These are phyloP conservation scores for Acanthamoeba triangularis DNA, from an alignment of 208 protist species.

Conservation along the genomic window DNA sequence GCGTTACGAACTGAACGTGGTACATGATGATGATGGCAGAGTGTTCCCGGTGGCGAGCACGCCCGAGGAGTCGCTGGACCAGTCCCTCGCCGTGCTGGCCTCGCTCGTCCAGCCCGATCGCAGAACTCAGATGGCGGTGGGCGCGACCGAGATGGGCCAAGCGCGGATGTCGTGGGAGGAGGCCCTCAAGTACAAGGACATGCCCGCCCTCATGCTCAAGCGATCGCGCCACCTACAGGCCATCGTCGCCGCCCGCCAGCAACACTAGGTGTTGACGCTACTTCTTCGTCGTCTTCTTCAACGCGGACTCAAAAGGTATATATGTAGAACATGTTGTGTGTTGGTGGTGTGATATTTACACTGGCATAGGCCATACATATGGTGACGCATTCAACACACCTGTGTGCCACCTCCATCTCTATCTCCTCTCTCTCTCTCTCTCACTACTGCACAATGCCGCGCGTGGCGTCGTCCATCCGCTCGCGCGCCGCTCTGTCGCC, in stretches of 20 bases:
- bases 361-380: not conserved
- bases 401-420: not conserved
- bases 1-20: not conserved
- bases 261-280: not conserved
- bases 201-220: slow-evolving; percentile 14
- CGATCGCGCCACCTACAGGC: slow-evolving; percentile 23
- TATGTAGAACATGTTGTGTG: too few relatives aligned
- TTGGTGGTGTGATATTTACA: not conserved
- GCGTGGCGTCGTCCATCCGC: not conserved
- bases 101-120: slow-evolving; percentile 2
- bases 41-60: slow-evolving; percentile 7
- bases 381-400: not conserved
- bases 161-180: slow-evolving; percentile 55
- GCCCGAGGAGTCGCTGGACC: slow-evolving; percentile 26
- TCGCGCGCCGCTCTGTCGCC: not conserved
- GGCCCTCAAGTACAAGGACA: slow-evolving; percentile 47
- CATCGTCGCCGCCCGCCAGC: not conserved
- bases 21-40: not conserved
- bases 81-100: not conserved
- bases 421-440: not conserved
- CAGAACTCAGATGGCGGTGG: not conserved
- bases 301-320: too few relatives aligned
- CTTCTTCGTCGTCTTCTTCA: not conserved
- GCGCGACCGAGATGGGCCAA: not conserved
- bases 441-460: not conserved